Base-by-base conservation (phyloP, 495 filamentous ascomycete genomes). In the Bacidia gigantensis region DNA sequence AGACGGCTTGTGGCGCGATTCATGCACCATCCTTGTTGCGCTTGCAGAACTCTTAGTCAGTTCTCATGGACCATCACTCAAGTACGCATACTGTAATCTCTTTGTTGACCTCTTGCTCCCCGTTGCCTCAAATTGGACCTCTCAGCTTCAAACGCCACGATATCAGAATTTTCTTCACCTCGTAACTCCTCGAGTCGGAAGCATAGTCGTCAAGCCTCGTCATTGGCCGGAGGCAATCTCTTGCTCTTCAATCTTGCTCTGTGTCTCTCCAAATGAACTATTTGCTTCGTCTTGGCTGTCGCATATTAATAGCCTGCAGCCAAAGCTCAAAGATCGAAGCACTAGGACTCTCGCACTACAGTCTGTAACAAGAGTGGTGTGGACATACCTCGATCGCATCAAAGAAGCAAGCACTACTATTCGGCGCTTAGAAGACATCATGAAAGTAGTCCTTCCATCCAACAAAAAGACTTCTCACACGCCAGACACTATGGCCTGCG, bases 381-480 rank as follows among this genome's bases (percentile, higher is more conserved):
- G 92, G 92, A 89, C 87, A 0, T 99, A 95, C 67, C 76, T 97
- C 22, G 95, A 94, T 64, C 80, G 89, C 18, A 74, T 82, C 68
- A 77, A 75, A 3, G 93, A 97, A 52, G 68, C 77, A 11, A 79
- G 79, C 42, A 71, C 72, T 24, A 82, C 81, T 2, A 75, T 81
- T 38, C 80, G 81, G 52, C 95, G 89, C 62, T 72, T 97, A 29
- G 88, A 97, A 53, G 89, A 95, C 47, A 79, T 96, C 23, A 72
- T 89, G 40, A 83, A 79, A 61, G 73, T 90, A 55, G 79, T 94
- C 9, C 75, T 99, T 12, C 86, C 86, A 2, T 72, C 78, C 7
- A 79, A 86, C 22, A 89, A 83, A 62, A 82, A 80, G 59, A 81
- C 79, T 2, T 84, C 89, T 56, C 69, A 90, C 18, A 85, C 83